phyloP scores from a whole-genome alignment of 208 protist species.

The Vickermania spadyakhi region DNA sequence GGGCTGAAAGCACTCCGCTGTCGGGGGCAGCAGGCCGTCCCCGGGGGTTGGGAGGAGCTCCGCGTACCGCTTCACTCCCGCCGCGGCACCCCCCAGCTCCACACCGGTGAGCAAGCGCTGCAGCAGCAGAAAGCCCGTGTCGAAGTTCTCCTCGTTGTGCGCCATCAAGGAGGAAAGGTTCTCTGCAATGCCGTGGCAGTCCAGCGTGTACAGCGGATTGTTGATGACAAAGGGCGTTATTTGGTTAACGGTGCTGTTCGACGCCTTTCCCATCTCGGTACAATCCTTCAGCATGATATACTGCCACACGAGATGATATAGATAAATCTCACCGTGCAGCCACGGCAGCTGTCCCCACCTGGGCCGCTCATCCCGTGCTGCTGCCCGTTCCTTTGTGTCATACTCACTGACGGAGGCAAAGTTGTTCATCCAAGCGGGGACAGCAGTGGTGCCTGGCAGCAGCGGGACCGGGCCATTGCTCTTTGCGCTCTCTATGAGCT shows the following conservation, averaged over 20 bases:
- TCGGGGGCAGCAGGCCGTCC: slow-evolving; percentile 11
- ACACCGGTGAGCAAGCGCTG: neutral
- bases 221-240: slow-evolving; percentile 40
- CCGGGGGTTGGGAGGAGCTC: slow-evolving; percentile 12
- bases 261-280: neutral
- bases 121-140: neutral
- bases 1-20: slow-evolving; percentile 24
- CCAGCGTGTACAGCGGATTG: slow-evolving; percentile 39
- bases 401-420: slow-evolving; percentile 50
- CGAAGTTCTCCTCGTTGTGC: neutral
- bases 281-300: slow-evolving; percentile 45
- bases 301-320: slow-evolving; percentile 81
- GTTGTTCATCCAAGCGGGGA: slow-evolving; percentile 66
- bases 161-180: neutral
- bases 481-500: slow-evolving; percentile 23
- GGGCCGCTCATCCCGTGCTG: slow-evolving; percentile 18
- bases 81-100: neutral
- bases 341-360: slow-evolving; percentile 84
- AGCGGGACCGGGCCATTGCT: slow-evolving; percentile 41
- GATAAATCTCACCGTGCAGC: slow-evolving; percentile 86
- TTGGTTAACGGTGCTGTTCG: slow-evolving; percentile 20
- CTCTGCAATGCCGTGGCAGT: slow-evolving; percentile 6
- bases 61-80: neutral
- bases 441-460: slow-evolving; percentile 46
- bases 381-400: slow-evolving; percentile 7